These are phyloP conservation scores for Straminergon stramineum DNA, from an alignment of 225 moss, liverwort and hornwort genomes.

Conservation along the genomic window DNA sequence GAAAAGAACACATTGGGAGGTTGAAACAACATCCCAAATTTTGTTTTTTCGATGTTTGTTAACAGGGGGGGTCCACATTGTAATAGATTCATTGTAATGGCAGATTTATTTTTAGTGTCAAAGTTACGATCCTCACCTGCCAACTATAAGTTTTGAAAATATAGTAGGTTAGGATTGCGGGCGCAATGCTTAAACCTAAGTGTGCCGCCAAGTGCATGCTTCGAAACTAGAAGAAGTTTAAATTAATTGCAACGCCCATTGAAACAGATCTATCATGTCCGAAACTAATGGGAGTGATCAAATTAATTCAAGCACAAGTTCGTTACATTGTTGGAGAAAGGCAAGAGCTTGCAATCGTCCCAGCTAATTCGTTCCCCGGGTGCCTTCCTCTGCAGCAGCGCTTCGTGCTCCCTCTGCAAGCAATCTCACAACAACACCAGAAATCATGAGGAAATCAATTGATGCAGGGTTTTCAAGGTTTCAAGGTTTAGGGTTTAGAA, in stretches of 20 bases:
- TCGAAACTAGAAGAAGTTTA: neutral
- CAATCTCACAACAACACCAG: neutral
- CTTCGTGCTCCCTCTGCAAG: constrained; percentile 41
- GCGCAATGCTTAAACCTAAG: neutral
- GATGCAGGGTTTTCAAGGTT: neutral
- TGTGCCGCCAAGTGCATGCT: neutral
- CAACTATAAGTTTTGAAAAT: neutral
- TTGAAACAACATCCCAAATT: neutral
- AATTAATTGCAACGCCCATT: neutral
- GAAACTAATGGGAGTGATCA: neutral
- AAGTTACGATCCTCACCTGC: neutral
- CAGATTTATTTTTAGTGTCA: too few species aligned
- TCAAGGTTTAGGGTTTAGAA: neutral
- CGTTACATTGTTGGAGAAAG: constrained; percentile 32
- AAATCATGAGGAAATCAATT: neutral
- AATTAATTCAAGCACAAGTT: neutral
- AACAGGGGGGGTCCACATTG: neutral
- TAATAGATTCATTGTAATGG: neutral
- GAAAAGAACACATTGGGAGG: neutral
- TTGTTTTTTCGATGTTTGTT: neutral
- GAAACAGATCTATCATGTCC: neutral
- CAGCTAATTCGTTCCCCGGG: constrained; percentile 36
- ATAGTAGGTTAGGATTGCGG: neutral
- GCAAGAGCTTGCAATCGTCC: constrained; percentile 46
- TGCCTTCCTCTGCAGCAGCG: constrained; percentile 14